Percentiles rank a stretch among this genome's conserved stretches.
Evolutionary conservation across 768 basidiomycete genomes (phyloP).

Genomic region (Naganishia antarctica): DNA sequence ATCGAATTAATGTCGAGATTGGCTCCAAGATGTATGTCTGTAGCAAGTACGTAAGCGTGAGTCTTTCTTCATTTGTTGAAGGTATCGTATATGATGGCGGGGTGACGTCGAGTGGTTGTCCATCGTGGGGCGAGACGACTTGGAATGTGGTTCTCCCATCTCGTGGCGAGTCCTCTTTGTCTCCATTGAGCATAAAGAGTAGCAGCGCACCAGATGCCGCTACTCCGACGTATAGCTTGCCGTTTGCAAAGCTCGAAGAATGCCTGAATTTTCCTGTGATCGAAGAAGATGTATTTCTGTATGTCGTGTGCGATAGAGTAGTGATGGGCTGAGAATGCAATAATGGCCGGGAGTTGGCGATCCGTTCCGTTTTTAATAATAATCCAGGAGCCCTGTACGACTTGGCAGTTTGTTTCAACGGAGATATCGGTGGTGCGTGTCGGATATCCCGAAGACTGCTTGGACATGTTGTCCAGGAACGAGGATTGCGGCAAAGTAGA

Average conservation of each 20-base stretch:
- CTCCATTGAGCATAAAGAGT: constrained; percentile 8
- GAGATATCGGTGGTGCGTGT: background rate
- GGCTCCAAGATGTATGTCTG: constrained; percentile 72
- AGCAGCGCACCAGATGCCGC: background rate
- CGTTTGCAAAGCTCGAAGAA: background rate
- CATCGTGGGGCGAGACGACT: no score
- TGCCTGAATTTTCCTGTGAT: background rate
- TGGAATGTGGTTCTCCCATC: background rate
- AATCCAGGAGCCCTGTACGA: background rate
- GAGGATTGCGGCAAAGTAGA: background rate
- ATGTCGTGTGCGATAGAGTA: background rate
- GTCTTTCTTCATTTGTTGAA: constrained; percentile 66
- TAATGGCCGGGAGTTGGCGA: background rate
- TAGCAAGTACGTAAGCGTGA: constrained; percentile 55
- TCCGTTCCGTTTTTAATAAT: background rate
- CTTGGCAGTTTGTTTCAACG: background rate
- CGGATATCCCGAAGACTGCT: background rate
- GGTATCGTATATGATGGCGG: background rate
- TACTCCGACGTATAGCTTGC: background rate
- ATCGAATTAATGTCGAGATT: constrained; percentile 71
- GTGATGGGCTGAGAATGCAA: background rate
- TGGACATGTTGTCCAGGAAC: background rate
- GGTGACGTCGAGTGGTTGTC: background rate
- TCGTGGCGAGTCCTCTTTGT: background rate
- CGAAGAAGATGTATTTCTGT: background rate